Base-by-base conservation (phyloP, 2,329 filamentous ascomycete species). In the Epichloe scottii region DNA sequence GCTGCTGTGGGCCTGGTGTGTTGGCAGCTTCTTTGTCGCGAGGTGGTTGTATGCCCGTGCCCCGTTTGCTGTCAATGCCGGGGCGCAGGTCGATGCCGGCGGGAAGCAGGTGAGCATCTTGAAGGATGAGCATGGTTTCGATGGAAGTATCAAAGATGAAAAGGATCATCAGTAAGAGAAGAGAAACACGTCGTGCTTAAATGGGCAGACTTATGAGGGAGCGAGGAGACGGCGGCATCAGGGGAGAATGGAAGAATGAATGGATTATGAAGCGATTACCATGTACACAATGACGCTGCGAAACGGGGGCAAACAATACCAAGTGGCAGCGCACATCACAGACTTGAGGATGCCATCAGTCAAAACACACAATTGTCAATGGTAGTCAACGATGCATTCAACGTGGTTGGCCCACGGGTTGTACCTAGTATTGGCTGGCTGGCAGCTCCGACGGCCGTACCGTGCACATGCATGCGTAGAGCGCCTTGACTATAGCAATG, bases 1-100 rank as follows among this genome's bases (percentile, higher is more conserved):
- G 1, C 74, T 83, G 53, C 66, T 84, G 54, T 91, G 86, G 79
- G 66, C 78, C 17, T 87, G 82, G 80, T 81, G 75, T 7, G 68
- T 85, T 8, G 77, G 73, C 14, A 76, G 74, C 46, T 89, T 82
- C 62, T 35, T 76, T 48, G 59, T 71, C 39, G 69, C 66, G 3
- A 69, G 70, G 47, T 76, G 72, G 68, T 50, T 73, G 12, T 80
- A 77, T 58, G 62, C 59, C 30, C 62, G 63, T 50, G 56, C 61
- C 5, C 62, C 65, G 2, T 51, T 61, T 11, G 55, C 56, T 1
- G 54, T 53, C 4, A 57, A 52, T 33, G 57, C 56, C 23, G 55
- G 52, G 2, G 19, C 54, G 42, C 54, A 59, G 34, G 54, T 61
- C 5, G 54, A 62, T 19, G 54, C 57, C 21, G 56, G 47, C 6